Conservation (phyloP, 2,329 filamentous ascomycete species). For the Ceratocystiopsis minuta region DNA sequence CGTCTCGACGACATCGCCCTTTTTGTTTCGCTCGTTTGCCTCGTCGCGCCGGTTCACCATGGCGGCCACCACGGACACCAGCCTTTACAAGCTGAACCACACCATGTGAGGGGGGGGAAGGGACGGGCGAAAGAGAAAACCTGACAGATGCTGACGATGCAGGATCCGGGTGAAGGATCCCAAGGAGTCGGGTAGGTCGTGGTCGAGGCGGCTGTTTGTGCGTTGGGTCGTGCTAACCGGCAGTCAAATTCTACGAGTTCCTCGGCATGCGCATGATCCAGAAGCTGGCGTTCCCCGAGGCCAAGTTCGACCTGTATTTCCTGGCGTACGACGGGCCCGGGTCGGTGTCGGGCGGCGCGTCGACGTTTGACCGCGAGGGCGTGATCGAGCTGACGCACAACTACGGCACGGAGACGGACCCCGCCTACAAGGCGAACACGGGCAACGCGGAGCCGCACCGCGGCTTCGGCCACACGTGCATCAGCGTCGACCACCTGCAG, state of each 20-base stretch:
- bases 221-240: conserved; percentile 8
- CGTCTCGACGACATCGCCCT: conserved; percentile 6
- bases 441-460: conserved; percentile 81
- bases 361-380: conserved; percentile 66
- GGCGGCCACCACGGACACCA: conserved; percentile 45
- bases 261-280: conserved; percentile 74
- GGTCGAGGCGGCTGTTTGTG: too few relatives aligned
- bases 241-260: conserved; percentile 83
- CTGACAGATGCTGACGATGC: background rate
- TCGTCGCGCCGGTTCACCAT: conserved; percentile 19
- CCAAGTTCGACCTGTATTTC: conserved; percentile 93
- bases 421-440: conserved; percentile 63
- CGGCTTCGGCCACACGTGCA: conserved; percentile 72
- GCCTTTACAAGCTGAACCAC: conserved; percentile 73
- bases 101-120: too few relatives aligned
- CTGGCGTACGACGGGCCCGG: conserved; percentile 67
- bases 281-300: conserved; percentile 65
- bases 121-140: conserved; percentile 11
- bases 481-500: conserved; percentile 70
- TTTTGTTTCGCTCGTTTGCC: too few relatives aligned
- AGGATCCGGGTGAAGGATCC: conserved; percentile 94
- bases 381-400: conserved; percentile 72
- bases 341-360: conserved; percentile 54
- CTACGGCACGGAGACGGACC: conserved; percentile 78
- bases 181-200: conserved; percentile 55